These are phyloP conservation scores for Chondrostereum purpureum DNA, from an alignment of 1,284 basidiomycete genomes.

Conservation along the genomic window DNA sequence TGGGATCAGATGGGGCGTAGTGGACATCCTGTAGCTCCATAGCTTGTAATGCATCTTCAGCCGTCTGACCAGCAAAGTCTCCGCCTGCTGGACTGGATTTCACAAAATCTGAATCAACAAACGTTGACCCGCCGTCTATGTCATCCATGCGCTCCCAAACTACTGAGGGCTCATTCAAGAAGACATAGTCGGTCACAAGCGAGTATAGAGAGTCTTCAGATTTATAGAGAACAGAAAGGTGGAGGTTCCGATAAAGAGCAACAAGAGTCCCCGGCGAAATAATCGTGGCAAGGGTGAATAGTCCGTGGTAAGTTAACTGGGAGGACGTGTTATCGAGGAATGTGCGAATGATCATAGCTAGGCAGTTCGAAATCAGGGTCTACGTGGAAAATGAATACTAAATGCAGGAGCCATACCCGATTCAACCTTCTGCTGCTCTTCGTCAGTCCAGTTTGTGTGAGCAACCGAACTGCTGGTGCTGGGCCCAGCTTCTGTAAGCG, in stretches of 20 bases:
- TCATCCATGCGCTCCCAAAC: constrained; percentile 90
- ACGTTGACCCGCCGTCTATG: constrained; percentile 73
- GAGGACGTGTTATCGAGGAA: constrained; percentile 73
- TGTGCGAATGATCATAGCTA: constrained; percentile 61
- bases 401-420: constrained; percentile 62
- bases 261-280: constrained; percentile 53
- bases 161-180: constrained; percentile 69
- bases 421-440: constrained; percentile 54
- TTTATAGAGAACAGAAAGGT: constrained; percentile 83
- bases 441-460: constrained; percentile 33
- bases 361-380: background rate
- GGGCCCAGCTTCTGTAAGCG: constrained; percentile 13
- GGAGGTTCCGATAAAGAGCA: constrained; percentile 84
- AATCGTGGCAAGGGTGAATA: constrained; percentile 60
- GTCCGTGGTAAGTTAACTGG: constrained; percentile 81
- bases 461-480: constrained; percentile 19
- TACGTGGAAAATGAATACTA: background rate
- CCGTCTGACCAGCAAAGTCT: constrained; percentile 71
- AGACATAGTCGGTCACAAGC: constrained; percentile 78
- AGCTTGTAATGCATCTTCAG: constrained; percentile 48
- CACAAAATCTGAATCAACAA: constrained; percentile 67
- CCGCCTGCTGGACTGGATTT: constrained; percentile 66
- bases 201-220: constrained; percentile 51
- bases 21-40: constrained; percentile 32
- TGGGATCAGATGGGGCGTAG: constrained; percentile 37